A percentile compares a stretch with the other conserved stretches of the same genome.
Evolutionary conservation across 305 asterid genomes (phyloP).

Genomic region (Fraxinus platypoda): DNA sequence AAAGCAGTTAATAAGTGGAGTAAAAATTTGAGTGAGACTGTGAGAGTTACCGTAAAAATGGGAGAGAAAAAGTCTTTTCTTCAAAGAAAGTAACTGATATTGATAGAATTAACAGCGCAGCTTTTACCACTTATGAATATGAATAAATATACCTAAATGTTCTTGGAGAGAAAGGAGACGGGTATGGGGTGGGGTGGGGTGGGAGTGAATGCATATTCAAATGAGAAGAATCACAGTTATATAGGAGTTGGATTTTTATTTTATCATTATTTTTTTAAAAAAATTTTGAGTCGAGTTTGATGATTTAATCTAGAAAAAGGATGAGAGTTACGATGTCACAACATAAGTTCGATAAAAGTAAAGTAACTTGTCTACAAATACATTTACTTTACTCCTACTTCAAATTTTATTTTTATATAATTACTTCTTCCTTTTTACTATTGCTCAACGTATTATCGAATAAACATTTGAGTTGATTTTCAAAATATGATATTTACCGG

Average conservation of each 20-base stretch:
- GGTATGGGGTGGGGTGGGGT: not conserved
- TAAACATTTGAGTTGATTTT: not conserved
- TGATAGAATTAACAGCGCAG: not conserved
- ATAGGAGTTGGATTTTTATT: conserved; percentile 15
- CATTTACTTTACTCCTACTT: not conserved
- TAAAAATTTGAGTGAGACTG: not conserved
- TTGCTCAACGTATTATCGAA: not conserved
- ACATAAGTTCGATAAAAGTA: not conserved
- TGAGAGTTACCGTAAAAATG: not conserved
- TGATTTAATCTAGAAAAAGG: conserved; percentile 1
- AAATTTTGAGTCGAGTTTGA: not conserved
- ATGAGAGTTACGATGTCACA: not conserved
- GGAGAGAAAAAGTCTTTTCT: conserved; percentile 5
- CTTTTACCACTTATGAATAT: not conserved
- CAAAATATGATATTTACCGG: too few species aligned
- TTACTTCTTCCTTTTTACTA: not conserved
- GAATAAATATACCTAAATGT: not conserved
- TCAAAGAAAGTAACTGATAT: conserved; percentile 16
- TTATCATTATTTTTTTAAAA: conserved; percentile 23
- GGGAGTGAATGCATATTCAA: conserved; percentile 13
- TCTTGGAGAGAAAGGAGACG: not conserved
- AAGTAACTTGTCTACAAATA: not conserved
- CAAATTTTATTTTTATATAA: not conserved
- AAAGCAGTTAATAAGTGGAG: not conserved
- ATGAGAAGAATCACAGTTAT: conserved; percentile 3